These are phyloP conservation scores for Mortierella sp. DNA, from an alignment of 371 early-diverging fungal species.

Conservation along the genomic window DNA sequence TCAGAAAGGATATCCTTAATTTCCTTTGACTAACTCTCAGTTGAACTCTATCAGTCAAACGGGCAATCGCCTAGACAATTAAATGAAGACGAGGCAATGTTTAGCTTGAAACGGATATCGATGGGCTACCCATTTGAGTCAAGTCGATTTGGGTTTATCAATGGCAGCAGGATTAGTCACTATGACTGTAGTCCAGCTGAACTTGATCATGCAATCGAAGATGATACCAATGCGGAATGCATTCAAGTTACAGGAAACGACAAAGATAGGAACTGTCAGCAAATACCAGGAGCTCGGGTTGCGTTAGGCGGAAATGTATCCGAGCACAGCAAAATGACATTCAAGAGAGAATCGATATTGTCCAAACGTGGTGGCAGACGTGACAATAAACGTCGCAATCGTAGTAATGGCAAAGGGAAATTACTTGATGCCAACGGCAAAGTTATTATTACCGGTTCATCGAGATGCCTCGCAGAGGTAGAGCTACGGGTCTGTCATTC, in stretches of 20 bases:
- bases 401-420: not conserved
- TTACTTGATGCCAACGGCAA: not conserved
- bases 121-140: constrained; percentile 30
- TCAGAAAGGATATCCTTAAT: not conserved
- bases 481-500: constrained; percentile 11
- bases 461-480: not conserved
- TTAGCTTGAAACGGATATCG: constrained; percentile 25
- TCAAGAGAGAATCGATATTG: not conserved
- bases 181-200: constrained; percentile 12
- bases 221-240: not conserved
- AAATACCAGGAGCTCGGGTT: not conserved
- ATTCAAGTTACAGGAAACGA: not conserved
- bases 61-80: not conserved
- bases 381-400: not conserved
- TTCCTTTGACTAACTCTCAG: not conserved
- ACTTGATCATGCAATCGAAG: not conserved
- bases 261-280: not conserved
- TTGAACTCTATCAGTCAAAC: not conserved
- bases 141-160: constrained; percentile 20
- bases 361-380: not conserved
- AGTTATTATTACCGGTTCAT: not conserved
- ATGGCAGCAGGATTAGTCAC: constrained; percentile 15
- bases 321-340: not conserved
- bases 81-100: not conserved
- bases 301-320: not conserved